phyloP scores from a whole-genome alignment of 208 protist genomes.

The Crithidia acanthocephali region DNA sequence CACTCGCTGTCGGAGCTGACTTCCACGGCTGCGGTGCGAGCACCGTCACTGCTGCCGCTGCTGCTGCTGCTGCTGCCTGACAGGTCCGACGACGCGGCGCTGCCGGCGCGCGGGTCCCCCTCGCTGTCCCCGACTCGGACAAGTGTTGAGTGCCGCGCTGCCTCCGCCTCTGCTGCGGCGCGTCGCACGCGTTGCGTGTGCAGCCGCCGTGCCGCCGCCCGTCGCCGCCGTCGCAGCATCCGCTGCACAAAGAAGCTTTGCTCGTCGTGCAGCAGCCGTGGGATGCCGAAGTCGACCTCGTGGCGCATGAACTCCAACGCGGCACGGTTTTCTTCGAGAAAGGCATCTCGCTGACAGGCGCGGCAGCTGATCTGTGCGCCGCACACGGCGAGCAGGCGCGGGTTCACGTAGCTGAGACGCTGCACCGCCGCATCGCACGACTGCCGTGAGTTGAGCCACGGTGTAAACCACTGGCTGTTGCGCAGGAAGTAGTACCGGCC shows the following conservation, averaged over 20 bases:
- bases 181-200: not conserved
- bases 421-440: constrained; percentile 25
- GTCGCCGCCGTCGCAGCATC: constrained; percentile 18
- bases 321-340: constrained; percentile 36
- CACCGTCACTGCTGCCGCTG: not conserved
- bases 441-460: constrained; percentile 43
- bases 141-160: not conserved
- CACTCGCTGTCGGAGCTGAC: constrained; percentile 9
- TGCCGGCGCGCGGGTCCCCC: not conserved
- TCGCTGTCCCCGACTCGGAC: not conserved
- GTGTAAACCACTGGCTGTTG: constrained; percentile 47
- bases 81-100: not conserved
- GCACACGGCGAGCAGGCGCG: constrained; percentile 35
- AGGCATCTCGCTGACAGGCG: constrained; percentile 42
- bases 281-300: constrained; percentile 43
- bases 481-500: constrained; percentile 54
- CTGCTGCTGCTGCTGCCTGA: not conserved
- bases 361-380: constrained; percentile 44
- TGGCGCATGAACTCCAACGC: constrained; percentile 46
- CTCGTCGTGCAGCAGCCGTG: constrained; percentile 31
- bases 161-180: constrained; percentile 1
- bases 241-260: constrained; percentile 27
- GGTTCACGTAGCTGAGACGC: constrained; percentile 40
- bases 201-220: constrained; percentile 16
- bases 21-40: not conserved